phyloP scores from a whole-genome alignment of 2,329 filamentous ascomycete species.

The Calycina marina region DNA sequence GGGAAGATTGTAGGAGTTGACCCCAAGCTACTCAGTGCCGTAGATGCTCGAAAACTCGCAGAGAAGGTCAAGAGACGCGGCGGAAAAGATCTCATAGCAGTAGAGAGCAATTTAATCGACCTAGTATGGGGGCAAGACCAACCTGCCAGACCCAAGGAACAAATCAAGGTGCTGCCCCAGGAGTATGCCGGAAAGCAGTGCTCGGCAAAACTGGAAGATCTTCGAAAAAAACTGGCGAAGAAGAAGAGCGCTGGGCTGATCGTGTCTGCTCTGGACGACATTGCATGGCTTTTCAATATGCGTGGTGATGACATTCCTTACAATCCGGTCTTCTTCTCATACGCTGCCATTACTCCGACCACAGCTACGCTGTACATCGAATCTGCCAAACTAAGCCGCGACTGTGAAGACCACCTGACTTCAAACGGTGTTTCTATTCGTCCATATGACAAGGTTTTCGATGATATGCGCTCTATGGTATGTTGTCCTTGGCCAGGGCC shows the following conservation, averaged over 20 bases:
- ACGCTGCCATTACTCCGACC: constrained; percentile 70
- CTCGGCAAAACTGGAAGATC: constrained; percentile 65
- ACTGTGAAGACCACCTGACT: constrained; percentile 55
- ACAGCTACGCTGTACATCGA: constrained; percentile 75
- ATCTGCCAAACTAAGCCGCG: constrained; percentile 55
- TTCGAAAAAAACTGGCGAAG: constrained; percentile 84
- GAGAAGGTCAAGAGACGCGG: constrained; percentile 81
- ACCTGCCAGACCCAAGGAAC: constrained; percentile 61
- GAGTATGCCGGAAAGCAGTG: constrained; percentile 73
- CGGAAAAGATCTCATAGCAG: constrained; percentile 58
- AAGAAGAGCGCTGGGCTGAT: constrained; percentile 79
- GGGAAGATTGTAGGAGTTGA: constrained; percentile 87
- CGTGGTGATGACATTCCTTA: constrained; percentile 91
- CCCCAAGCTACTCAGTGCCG: constrained; percentile 67
- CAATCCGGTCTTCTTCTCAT: constrained; percentile 97
- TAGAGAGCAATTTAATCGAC: constrained; percentile 80
- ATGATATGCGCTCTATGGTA: constrained; percentile 52
- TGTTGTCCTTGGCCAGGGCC: too few relatives aligned
- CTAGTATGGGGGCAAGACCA: constrained; percentile 67
- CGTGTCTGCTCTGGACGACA: constrained; percentile 88
- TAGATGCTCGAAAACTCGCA: constrained; percentile 58
- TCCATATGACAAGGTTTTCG: constrained; percentile 71
- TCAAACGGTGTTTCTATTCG: constrained; percentile 57
- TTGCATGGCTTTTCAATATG: constrained; percentile 97
- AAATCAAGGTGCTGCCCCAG: constrained; percentile 54